Evolutionary conservation across 1,284 basidiomycete species (phyloP).

Genomic region (Cryptococcus depauperatus): DNA sequence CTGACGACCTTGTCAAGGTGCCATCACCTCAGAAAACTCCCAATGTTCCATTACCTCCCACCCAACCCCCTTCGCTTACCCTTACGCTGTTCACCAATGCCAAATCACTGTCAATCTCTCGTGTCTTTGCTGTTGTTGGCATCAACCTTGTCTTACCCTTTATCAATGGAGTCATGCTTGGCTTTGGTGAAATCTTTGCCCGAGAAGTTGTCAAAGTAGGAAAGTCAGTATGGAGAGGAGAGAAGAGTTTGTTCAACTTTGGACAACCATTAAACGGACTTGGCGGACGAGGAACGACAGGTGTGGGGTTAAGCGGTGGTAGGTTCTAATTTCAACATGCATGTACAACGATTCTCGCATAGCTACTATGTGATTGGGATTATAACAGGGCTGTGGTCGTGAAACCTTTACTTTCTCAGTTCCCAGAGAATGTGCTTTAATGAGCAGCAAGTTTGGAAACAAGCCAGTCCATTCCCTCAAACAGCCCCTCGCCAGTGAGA

Average conservation of each 20-base stretch:
- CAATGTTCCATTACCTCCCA: constrained; percentile 12
- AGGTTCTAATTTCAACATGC: constrained; percentile 15
- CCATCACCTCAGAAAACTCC: constrained; percentile 2
- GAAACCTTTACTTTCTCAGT: no score
- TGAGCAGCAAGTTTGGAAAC: constrained; percentile 33
- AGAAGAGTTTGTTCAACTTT: constrained; percentile 23
- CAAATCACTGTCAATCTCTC: constrained; percentile 63
- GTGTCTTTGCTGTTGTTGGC: constrained; percentile 70
- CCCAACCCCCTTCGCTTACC: constrained; percentile 52
- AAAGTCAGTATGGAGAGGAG: constrained; percentile 44
- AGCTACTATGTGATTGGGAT: not conserved
- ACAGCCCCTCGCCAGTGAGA: constrained; percentile 41
- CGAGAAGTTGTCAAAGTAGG: constrained; percentile 70
- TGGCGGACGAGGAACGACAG: constrained; percentile 21
- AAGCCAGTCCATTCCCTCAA: constrained; percentile 45
- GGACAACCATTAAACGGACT: constrained; percentile 9
- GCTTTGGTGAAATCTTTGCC: constrained; percentile 95
- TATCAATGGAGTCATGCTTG: constrained; percentile 95
- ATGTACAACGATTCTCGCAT: constrained; percentile 2
- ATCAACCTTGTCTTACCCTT: constrained; percentile 92
- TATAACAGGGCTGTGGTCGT: no score
- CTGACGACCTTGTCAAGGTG: constrained; percentile 11
- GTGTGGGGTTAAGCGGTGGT: constrained; percentile 35
- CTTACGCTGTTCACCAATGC: constrained; percentile 74
- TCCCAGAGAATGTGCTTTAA: no score